Conservation (phyloP, 305 asterid genomes). For the Solanum aculeatissimum region DNA sequence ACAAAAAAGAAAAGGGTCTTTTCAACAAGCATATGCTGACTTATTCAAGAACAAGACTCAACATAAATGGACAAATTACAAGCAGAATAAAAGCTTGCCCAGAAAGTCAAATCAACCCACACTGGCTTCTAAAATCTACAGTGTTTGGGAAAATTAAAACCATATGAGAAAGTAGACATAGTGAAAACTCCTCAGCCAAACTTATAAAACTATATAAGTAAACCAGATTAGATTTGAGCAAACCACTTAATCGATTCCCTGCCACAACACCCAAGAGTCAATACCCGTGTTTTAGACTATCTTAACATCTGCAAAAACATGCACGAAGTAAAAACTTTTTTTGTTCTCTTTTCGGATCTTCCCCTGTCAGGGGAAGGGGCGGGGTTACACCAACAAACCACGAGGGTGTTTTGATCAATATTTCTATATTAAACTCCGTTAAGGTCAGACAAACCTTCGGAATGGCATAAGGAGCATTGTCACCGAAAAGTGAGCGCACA, state of each 20-base stretch:
- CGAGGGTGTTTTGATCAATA: background rate
- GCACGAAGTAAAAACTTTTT: background rate
- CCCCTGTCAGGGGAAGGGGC: background rate
- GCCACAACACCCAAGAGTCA: background rate
- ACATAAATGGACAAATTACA: background rate
- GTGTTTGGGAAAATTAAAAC: background rate
- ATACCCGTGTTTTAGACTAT: background rate
- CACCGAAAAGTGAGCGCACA: slow-evolving; percentile 37
- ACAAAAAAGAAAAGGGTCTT: background rate
- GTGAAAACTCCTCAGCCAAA: background rate
- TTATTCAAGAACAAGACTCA: background rate
- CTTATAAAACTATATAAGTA: background rate
- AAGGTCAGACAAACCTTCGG: slow-evolving; percentile 3
- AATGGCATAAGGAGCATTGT: slow-evolving; percentile 33
- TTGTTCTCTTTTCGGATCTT: background rate
- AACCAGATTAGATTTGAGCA: background rate
- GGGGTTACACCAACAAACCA: background rate
- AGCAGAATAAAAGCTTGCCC: background rate
- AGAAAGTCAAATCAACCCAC: background rate
- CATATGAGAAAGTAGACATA: background rate
- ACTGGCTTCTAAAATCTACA: background rate
- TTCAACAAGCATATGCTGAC: background rate
- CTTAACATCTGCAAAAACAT: background rate
- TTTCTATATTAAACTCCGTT: background rate
- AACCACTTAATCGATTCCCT: background rate